Conservation (phyloP, 306 rosid species). For the Geum urbanum region DNA sequence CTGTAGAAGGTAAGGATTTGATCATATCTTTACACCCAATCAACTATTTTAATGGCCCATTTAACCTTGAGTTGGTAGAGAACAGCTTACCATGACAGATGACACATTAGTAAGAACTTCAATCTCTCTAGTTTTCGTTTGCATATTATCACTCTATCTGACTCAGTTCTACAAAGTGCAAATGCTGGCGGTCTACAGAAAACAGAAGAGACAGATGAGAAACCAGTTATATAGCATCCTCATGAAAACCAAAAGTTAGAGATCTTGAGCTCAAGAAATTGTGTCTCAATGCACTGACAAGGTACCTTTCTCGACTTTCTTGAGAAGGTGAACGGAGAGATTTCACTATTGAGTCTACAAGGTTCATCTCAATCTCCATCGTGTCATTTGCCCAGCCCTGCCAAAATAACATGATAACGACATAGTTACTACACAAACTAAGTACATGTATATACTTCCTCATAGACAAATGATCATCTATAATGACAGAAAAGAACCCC, state of each 20-base stretch:
- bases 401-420: not conserved
- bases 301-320: conserved; percentile 86
- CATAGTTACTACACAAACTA: not conserved
- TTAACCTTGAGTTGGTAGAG: not conserved
- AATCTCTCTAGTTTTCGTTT: conserved; percentile 53
- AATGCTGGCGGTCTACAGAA: conserved; percentile 38
- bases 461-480: not conserved
- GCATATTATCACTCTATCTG: conserved; percentile 28
- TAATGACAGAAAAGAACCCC: not conserved
- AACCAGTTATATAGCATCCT: not conserved
- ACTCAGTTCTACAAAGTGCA: conserved; percentile 28
- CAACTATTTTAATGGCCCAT: not conserved
- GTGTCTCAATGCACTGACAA: not conserved
- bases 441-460: not conserved
- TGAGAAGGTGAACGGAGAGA: conserved; percentile 83
- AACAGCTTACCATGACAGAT: conserved; percentile 44
- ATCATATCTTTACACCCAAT: not conserved
- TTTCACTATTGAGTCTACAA: conserved; percentile 62
- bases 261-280: not conserved
- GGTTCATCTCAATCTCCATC: conserved; percentile 67
- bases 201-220: not conserved
- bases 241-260: not conserved
- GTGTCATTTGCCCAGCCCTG: conserved; percentile 81
- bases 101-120: conserved; percentile 70
- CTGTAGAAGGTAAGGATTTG: conserved; percentile 14